A percentile compares a stretch with the other conserved stretches of the same genome.
Evolutionary conservation across 2,329 filamentous ascomycete species (phyloP).

Genomic region (Coniochaeta sp.): DNA sequence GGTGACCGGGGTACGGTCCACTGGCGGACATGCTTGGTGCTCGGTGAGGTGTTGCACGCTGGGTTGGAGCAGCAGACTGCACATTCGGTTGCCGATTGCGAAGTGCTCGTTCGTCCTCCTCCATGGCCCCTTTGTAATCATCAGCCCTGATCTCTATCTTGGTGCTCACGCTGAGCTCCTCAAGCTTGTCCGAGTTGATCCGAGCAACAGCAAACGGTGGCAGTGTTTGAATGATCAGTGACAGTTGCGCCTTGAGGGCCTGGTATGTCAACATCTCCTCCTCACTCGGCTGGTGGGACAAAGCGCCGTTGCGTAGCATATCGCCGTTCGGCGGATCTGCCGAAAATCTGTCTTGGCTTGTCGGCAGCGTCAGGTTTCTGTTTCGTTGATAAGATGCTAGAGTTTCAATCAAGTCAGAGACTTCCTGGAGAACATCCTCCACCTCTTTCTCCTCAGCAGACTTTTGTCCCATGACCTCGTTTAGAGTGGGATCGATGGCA

Average conservation of each 20-base stretch:
- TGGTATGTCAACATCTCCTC: constrained; percentile 59
- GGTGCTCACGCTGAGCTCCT: constrained; percentile 73
- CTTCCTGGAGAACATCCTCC: constrained; percentile 64
- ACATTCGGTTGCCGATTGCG: constrained; percentile 30
- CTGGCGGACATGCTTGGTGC: constrained; percentile 24
- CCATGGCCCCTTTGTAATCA: constrained; percentile 72
- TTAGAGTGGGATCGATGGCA: constrained; percentile 50
- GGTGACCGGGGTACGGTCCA: constrained; percentile 28
- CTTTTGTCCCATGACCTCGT: constrained; percentile 43
- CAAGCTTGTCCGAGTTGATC: constrained; percentile 77
- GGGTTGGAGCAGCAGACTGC: constrained; percentile 21
- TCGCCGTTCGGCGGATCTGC: constrained; percentile 59
- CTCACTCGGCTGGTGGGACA: constrained; percentile 56
- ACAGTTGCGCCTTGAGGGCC: constrained; percentile 66
- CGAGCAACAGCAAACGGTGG: constrained; percentile 84
- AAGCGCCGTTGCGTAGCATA: constrained; percentile 59
- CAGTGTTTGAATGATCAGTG: constrained; percentile 64
- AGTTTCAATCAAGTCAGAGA: constrained; percentile 70
- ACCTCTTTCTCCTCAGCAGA: constrained; percentile 50
- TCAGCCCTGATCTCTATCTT: constrained; percentile 67
- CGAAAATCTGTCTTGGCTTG: constrained; percentile 52
- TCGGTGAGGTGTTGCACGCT: constrained; percentile 16
- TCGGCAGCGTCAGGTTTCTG: constrained; percentile 62
- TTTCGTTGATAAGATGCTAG: constrained; percentile 73
- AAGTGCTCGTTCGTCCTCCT: constrained; percentile 66